phyloP scores from a whole-genome alignment of 768 basidiomycete species.

The Fistulinella prunicolor region DNA sequence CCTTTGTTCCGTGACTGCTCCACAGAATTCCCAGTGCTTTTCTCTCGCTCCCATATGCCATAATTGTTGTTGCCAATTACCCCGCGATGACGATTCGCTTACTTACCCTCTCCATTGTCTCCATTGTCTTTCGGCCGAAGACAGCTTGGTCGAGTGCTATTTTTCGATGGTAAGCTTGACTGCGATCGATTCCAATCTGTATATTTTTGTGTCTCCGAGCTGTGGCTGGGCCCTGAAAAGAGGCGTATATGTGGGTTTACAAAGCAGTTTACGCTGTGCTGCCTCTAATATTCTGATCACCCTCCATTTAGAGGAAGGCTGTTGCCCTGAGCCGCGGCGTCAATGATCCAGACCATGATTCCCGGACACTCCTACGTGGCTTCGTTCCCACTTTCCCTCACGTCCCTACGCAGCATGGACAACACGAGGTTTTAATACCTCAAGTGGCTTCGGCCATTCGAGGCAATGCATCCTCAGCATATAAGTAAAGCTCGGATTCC shows the following conservation, averaged over 20 bases:
- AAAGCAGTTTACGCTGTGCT: slow-evolving; percentile 27
- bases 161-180: slow-evolving; percentile 3
- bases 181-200: slow-evolving; percentile 6
- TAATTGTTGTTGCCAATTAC: slow-evolving; percentile 11
- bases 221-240: slow-evolving; percentile 18
- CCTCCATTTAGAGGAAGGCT: slow-evolving; percentile 32
- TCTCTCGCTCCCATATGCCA: slow-evolving; percentile 7
- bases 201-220: slow-evolving; percentile 14
- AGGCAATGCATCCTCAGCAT: slow-evolving; percentile 31
- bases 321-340: slow-evolving; percentile 32
- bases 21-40: slow-evolving; percentile 12
- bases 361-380: slow-evolving; percentile 23
- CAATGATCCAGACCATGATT: slow-evolving; percentile 33
- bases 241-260: slow-evolving; percentile 11
- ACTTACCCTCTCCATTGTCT: neutral
- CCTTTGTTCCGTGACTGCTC: slow-evolving; percentile 12
- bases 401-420: slow-evolving; percentile 30
- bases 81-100: slow-evolving; percentile 22
- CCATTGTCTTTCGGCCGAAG: neutral
- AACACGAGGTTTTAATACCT: slow-evolving; percentile 35
- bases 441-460: slow-evolving; percentile 20
- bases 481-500: slow-evolving; percentile 26
- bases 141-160: slow-evolving; percentile 7
- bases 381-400: slow-evolving; percentile 23
- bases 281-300: slow-evolving; percentile 27